Evolutionary conservation across 163 green algal genomes (phyloP).

Genomic region (Scenedesmus sp.): DNA sequence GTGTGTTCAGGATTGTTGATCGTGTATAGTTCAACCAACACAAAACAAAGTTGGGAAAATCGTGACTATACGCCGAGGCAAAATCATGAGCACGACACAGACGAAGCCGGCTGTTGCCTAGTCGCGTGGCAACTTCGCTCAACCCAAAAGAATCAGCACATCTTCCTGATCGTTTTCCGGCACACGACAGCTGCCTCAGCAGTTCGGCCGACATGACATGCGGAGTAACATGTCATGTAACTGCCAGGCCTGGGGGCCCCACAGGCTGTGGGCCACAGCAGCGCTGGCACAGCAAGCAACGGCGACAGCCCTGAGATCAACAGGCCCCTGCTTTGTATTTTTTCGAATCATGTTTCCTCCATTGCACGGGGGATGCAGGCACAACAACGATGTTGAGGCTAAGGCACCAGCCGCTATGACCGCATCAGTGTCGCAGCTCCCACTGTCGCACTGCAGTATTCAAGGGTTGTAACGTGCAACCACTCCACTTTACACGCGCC

Average conservation of each 20-base stretch:
- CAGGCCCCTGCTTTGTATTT: not conserved
- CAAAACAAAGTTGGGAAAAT: not conserved
- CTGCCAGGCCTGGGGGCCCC: not conserved
- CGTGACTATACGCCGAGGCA: not conserved
- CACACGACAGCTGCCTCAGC: not conserved
- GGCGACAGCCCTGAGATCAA: not conserved
- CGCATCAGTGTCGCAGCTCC: too few species aligned
- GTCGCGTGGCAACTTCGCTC: not conserved
- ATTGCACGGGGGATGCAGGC: too few species aligned
- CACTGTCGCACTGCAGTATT: too few species aligned
- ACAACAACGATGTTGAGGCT: too few species aligned
- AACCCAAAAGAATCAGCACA: not conserved
- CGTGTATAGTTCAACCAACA: not conserved
- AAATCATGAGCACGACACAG: not conserved
- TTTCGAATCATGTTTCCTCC: too few species aligned
- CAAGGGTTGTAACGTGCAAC: too few species aligned
- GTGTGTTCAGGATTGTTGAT: not conserved
- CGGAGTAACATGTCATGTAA: not conserved
- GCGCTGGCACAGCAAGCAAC: not conserved
- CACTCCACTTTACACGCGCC: too few species aligned
- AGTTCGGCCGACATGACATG: slow-evolving; percentile 3
- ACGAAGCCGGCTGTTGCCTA: not conserved
- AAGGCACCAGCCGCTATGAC: too few species aligned
- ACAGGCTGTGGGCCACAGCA: not conserved
- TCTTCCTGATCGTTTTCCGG: not conserved